A percentile compares a stretch with the other conserved stretches of the same genome.
These are phyloP conservation scores for Kazachstania psychrophila DNA, from an alignment of 805 yeast genomes.

Conservation along the genomic window DNA sequence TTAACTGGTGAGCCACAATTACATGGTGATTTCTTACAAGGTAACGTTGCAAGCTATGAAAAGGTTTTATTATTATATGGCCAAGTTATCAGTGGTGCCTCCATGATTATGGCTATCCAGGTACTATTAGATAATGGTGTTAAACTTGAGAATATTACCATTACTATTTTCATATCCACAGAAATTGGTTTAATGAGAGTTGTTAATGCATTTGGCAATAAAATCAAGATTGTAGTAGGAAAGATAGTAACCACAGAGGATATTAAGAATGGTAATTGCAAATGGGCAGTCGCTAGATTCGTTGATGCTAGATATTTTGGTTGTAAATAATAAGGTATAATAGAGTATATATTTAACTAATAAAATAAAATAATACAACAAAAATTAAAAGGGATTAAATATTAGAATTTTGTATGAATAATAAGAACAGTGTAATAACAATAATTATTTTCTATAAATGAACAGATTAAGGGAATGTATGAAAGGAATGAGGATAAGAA, in stretches of 20 bases:
- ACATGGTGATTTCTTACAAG: constrained; percentile 71
- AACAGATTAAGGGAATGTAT: too few relatives aligned
- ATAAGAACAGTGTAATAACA: too few relatives aligned
- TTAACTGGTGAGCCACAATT: constrained; percentile 90
- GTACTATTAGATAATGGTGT: constrained; percentile 78
- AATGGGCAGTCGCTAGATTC: constrained; percentile 59
- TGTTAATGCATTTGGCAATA: constrained; percentile 55
- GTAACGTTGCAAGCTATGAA: constrained; percentile 18
- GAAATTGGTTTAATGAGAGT: constrained; percentile 70
- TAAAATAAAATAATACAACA: too few relatives aligned
- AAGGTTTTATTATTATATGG: constrained; percentile 72
- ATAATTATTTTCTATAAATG: too few relatives aligned
- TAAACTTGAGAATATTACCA: constrained; percentile 46
- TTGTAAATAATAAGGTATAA: constrained; percentile 18
- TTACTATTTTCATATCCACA: constrained; percentile 67
- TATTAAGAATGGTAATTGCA: constrained; percentile 35
- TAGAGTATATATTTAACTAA: too few relatives aligned
- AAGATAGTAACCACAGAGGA: constrained; percentile 44
- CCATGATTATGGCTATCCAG: constrained; percentile 88
- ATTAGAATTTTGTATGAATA: too few relatives aligned
- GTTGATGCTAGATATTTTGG: constrained; percentile 77
- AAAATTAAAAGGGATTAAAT: too few relatives aligned
- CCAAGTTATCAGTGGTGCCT: constrained; percentile 86
- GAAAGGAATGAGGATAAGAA: too few relatives aligned
- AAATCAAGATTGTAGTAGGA: constrained; percentile 62